These are phyloP conservation scores for Naganishia liquefaciens DNA, from an alignment of 1,284 basidiomycete species.

Conservation along the genomic window DNA sequence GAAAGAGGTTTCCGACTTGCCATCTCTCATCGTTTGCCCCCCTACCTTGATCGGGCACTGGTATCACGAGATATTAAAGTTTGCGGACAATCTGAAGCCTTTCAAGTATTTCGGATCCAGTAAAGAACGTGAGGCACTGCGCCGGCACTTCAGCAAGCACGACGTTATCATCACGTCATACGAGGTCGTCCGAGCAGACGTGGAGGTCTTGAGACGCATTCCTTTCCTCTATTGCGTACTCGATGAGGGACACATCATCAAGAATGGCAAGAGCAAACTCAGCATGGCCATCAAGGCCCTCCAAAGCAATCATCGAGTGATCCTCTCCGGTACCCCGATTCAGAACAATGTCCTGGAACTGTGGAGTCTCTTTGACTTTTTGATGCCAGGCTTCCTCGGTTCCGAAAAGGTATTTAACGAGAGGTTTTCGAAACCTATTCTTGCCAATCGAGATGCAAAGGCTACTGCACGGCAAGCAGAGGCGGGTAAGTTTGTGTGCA, in stretches of 20 bases:
- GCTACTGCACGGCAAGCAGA: constrained; percentile 81
- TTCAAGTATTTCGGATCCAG: constrained; percentile 88
- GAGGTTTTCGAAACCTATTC: constrained; percentile 91
- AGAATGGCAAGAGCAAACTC: constrained; percentile 96
- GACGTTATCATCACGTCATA: constrained; percentile 97
- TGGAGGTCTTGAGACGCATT: constrained; percentile 69
- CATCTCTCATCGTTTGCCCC: constrained; percentile 93
- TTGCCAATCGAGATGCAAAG: constrained; percentile 93
- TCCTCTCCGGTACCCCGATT: constrained; percentile 96
- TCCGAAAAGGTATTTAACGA: constrained; percentile 95
- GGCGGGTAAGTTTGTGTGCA: constrained; percentile 65
- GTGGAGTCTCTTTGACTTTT: constrained; percentile 98
- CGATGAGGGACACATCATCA: constrained; percentile 98
- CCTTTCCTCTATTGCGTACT: constrained; percentile 96
- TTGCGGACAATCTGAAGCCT: constrained; percentile 79
- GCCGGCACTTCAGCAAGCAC: constrained; percentile 65
- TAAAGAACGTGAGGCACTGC: constrained; percentile 74
- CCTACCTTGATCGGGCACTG: constrained; percentile 97
- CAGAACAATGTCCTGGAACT: constrained; percentile 99
- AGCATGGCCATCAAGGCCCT: constrained; percentile 94
- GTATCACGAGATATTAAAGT: constrained; percentile 97
- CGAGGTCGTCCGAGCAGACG: constrained; percentile 95
- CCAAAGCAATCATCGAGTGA: constrained; percentile 85
- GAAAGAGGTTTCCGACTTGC: constrained; percentile 79
- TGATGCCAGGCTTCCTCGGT: constrained; percentile 99